Conservation (phyloP, 1,139 yeast species). For the Kodamaea plutei region DNA sequence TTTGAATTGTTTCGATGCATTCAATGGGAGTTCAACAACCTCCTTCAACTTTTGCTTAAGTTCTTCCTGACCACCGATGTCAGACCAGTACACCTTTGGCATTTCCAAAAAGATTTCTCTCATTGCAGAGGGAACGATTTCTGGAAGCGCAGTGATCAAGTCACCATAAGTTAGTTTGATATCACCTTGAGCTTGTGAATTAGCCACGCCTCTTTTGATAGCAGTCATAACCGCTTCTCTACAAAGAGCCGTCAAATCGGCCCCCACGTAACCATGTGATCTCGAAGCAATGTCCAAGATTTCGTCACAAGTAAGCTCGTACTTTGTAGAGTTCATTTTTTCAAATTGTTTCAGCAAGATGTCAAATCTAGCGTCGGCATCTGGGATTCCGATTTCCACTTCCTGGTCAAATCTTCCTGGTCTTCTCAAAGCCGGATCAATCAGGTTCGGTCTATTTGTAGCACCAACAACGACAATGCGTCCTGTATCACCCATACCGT, state of each 20-base stretch:
- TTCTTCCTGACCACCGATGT: conserved; percentile 91
- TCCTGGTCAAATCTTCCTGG: conserved; percentile 88
- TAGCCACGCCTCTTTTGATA: conserved; percentile 53
- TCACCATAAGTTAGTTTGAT: conserved; percentile 44
- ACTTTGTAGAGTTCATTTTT: conserved; percentile 56
- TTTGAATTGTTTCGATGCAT: conserved; percentile 73
- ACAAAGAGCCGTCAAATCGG: conserved; percentile 83
- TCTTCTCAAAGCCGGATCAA: conserved; percentile 55
- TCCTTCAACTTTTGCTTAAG: conserved; percentile 77
- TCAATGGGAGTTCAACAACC: conserved; percentile 87
- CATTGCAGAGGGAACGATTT: conserved; percentile 94
- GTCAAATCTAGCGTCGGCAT: conserved; percentile 59
- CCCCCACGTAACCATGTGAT: conserved; percentile 78
- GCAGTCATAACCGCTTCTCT: conserved; percentile 87
- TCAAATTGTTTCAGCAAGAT: conserved; percentile 59
- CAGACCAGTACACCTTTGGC: conserved; percentile 91
- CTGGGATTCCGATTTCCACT: conserved; percentile 76
- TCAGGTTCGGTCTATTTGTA: conserved; percentile 69
- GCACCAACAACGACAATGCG: conserved; percentile 80
- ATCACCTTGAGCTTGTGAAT: conserved; percentile 17
- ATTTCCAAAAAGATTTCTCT: conserved; percentile 89
- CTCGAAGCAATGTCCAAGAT: conserved; percentile 58
- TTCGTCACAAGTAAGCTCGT: conserved; percentile 48
- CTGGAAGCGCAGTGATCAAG: conserved; percentile 63
- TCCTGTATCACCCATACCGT: conserved; percentile 72